A percentile compares a stretch with the other conserved stretches of the same genome.
phyloP scores from a whole-genome alignment of 495 filamentous ascomycete species.

The Neurospora sp. region DNA sequence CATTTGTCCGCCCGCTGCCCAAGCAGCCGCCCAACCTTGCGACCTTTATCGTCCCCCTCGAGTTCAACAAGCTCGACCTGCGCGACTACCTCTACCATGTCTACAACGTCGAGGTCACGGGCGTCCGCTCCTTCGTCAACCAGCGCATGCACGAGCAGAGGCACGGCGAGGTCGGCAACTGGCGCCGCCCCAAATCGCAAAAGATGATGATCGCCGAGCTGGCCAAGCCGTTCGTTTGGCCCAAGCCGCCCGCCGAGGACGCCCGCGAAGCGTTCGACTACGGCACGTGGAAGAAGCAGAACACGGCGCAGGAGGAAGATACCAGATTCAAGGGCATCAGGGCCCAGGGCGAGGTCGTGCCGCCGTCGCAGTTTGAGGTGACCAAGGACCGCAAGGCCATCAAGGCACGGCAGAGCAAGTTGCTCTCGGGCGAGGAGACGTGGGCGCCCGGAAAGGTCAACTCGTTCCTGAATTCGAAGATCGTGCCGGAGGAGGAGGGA shows the following conservation, averaged over 20 bases:
- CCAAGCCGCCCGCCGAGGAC: conserved; percentile 43
- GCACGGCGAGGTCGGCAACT: conserved; percentile 30
- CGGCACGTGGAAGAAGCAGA: conserved; percentile 16
- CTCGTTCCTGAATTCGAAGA: conserved; percentile 27
- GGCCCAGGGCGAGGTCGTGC: conserved; percentile 13
- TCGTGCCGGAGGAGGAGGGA: conserved; percentile 18
- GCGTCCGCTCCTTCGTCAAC: conserved; percentile 70
- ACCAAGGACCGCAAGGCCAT: conserved; percentile 10
- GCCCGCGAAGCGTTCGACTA: conserved; percentile 33
- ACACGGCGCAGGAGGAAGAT: conserved; percentile 32
- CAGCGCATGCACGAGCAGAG: conserved; percentile 48
- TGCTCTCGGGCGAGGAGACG: conserved; percentile 18
- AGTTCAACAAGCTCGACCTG: conserved; percentile 84
- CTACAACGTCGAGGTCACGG: conserved; percentile 58
- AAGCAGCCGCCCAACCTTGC: conserved; percentile 67
- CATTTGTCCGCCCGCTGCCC: conserved; percentile 57
- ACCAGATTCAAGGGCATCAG: conserved; percentile 19
- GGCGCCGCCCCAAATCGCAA: conserved; percentile 50
- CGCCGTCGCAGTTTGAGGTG: conserved; percentile 9
- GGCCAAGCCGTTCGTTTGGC: conserved; percentile 75
- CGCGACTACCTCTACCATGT: conserved; percentile 76
- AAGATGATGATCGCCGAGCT: conserved; percentile 93
- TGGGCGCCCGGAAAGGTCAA: conserved; percentile 39
- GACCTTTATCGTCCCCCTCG: conserved; percentile 74
- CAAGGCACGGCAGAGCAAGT: conserved; percentile 24